phyloP scores from a whole-genome alignment of 257 asterid species.

The Nicotiana undulata region DNA sequence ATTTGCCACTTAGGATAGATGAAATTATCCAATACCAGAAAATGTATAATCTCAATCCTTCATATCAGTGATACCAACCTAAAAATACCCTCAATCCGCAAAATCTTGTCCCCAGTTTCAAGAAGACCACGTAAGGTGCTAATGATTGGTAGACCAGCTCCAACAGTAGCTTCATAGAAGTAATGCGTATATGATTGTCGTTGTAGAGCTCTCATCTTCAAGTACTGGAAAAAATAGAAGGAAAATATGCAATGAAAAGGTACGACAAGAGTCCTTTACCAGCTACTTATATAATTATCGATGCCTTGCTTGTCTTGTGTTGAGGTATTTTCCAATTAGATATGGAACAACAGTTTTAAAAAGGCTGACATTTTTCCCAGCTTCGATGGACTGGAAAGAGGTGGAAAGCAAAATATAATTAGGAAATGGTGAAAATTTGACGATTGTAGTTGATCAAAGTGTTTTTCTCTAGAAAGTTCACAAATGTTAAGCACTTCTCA shows the following conservation, averaged over 20 bases:
- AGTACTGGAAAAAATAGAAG: slow-evolving; percentile 45
- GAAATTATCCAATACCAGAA: background rate
- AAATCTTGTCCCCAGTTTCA: slow-evolving; percentile 93
- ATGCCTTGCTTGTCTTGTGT: background rate
- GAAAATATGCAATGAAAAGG: background rate
- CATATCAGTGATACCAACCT: slow-evolving; percentile 39
- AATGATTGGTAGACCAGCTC: slow-evolving; percentile 97
- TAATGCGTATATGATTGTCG: slow-evolving; percentile 87
- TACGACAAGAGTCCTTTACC: background rate
- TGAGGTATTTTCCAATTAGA: background rate
- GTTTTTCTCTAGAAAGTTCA: background rate
- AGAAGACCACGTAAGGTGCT: slow-evolving; percentile 90
- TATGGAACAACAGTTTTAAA: background rate
- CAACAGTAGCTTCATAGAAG: slow-evolving; percentile 98
- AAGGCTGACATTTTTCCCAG: background rate
- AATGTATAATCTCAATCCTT: background rate
- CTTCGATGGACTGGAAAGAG: background rate
- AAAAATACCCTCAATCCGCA: slow-evolving; percentile 87
- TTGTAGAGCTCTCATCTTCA: slow-evolving; percentile 88
- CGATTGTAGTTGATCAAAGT: background rate
- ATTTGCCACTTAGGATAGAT: background rate
- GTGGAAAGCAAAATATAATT: background rate
- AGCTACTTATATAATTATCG: background rate
- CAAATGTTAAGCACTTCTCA: background rate
- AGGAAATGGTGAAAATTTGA: background rate